Percentiles rank a stretch among this genome's conserved stretches.
phyloP scores from a whole-genome alignment of 805 yeast species.

The Pichia phayaonensis region DNA sequence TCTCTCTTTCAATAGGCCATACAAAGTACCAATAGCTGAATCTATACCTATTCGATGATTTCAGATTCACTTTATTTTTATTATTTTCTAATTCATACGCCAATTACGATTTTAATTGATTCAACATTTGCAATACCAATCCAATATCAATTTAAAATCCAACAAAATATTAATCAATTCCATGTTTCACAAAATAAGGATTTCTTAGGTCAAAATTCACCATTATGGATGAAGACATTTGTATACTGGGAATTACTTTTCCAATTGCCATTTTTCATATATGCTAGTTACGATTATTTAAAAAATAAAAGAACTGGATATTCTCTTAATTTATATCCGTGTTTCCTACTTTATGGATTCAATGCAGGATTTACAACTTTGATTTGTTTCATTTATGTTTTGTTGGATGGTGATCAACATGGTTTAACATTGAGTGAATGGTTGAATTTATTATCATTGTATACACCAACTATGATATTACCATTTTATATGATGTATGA shows the following conservation, averaged over 20 bases:
- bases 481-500: conserved; percentile 54
- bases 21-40: no score
- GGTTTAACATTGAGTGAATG: conserved; percentile 34
- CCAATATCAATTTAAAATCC: conserved; percentile 38
- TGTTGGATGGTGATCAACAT: conserved; percentile 24
- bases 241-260: conserved; percentile 64
- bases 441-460: conserved; percentile 41
- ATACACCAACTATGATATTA: conserved; percentile 64
- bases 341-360: conserved; percentile 60
- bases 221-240: conserved; percentile 62
- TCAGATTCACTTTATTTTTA: conserved; percentile 21
- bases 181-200: conserved; percentile 67
- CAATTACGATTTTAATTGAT: conserved; percentile 71
- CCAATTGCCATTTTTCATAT: conserved; percentile 73
- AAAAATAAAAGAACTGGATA: conserved; percentile 11
- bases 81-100: conserved; percentile 51
- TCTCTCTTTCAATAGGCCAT: no score
- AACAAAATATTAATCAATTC: conserved; percentile 41
- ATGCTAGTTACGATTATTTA: conserved; percentile 30
- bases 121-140: conserved; percentile 61
- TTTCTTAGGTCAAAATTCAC: conserved; percentile 46
- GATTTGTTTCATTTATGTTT: conserved; percentile 55
- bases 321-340: conserved; percentile 19
- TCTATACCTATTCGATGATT: conserved; percentile 2
- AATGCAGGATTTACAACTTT: conserved; percentile 79